phyloP scores from a whole-genome alignment of 306 rosid species.

The Begonia peltatifolia region DNA sequence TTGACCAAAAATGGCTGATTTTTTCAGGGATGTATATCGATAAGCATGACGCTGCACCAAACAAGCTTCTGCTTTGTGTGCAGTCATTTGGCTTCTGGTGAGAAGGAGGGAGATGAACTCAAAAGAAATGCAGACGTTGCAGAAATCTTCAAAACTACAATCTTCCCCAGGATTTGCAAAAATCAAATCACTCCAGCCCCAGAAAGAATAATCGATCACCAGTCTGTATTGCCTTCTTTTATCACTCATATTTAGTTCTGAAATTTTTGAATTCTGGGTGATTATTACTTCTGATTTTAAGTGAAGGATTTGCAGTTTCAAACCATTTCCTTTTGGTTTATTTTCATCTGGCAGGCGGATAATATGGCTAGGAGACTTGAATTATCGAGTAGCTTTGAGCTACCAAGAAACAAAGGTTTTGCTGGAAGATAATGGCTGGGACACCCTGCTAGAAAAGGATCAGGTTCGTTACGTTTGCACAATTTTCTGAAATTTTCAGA shows the following conservation, averaged over 20 bases:
- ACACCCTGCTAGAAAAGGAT: constrained; percentile 55
- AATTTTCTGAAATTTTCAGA: too few relatives aligned
- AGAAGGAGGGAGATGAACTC: constrained; percentile 88
- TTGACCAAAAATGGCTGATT: background rate
- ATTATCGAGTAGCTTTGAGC: constrained; percentile 71
- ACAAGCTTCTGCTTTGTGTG: constrained; percentile 87
- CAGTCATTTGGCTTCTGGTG: constrained; percentile 97
- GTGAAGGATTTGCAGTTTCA: too few relatives aligned
- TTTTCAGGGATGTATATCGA: constrained; percentile 89
- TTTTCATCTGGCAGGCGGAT: constrained; percentile 36
- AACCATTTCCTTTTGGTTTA: background rate
- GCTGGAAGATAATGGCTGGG: constrained; percentile 79
- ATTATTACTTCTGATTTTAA: too few relatives aligned
- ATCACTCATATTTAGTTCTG: too few relatives aligned
- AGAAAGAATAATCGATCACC: constrained; percentile 66
- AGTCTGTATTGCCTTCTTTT: constrained; percentile 27
- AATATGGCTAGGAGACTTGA: constrained; percentile 93
- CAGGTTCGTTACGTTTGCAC: constrained; percentile 31
- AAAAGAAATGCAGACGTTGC: constrained; percentile 69
- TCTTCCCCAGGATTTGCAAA: constrained; percentile 68
- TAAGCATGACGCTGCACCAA: constrained; percentile 87
- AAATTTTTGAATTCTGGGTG: too few relatives aligned
- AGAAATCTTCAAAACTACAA: constrained; percentile 65
- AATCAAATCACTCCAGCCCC: constrained; percentile 40
- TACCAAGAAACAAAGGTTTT: constrained; percentile 59